These are phyloP conservation scores for Notholithocarpus densiflorus DNA, from an alignment of 306 rosid genomes.

Conservation along the genomic window DNA sequence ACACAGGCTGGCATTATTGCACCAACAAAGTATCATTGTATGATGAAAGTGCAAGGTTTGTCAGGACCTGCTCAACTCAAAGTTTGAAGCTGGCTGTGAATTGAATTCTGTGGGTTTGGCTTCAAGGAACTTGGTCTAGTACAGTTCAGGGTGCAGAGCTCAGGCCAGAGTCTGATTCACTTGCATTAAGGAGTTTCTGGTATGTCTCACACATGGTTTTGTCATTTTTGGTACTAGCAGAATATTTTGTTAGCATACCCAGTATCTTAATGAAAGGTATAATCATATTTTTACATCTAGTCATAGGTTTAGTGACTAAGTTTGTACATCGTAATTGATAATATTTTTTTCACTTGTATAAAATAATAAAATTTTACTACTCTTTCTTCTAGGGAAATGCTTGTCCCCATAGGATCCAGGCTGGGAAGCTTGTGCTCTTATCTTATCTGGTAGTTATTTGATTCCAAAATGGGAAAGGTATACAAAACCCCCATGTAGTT, in stretches of 20 bases:
- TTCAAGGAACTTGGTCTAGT: slow-evolving; percentile 1
- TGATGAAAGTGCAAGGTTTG: slow-evolving; percentile 80
- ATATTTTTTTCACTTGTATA: background rate
- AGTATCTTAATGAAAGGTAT: background rate
- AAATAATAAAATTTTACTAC: background rate
- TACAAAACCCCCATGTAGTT: too few species aligned
- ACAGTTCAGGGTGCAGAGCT: slow-evolving; percentile 3
- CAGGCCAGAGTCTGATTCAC: background rate
- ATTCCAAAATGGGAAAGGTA: background rate
- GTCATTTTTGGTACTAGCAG: slow-evolving; percentile 1
- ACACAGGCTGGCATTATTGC: slow-evolving; percentile 54
- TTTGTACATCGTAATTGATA: background rate
- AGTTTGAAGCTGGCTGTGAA: slow-evolving; percentile 1
- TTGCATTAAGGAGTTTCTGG: background rate
- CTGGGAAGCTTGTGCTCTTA: background rate
- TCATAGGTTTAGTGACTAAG: background rate
- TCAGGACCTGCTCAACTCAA: slow-evolving; percentile 29
- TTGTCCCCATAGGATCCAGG: background rate
- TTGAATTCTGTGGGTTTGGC: slow-evolving; percentile 9
- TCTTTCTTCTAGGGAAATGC: background rate
- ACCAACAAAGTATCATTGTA: slow-evolving; percentile 57
- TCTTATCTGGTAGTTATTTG: background rate
- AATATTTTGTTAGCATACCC: background rate
- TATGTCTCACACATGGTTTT: slow-evolving; percentile 14
- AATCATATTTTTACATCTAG: background rate